Base-by-base conservation (phyloP, 2,329 filamentous ascomycete genomes). In the Arthrobotrys pseudoclavata region DNA sequence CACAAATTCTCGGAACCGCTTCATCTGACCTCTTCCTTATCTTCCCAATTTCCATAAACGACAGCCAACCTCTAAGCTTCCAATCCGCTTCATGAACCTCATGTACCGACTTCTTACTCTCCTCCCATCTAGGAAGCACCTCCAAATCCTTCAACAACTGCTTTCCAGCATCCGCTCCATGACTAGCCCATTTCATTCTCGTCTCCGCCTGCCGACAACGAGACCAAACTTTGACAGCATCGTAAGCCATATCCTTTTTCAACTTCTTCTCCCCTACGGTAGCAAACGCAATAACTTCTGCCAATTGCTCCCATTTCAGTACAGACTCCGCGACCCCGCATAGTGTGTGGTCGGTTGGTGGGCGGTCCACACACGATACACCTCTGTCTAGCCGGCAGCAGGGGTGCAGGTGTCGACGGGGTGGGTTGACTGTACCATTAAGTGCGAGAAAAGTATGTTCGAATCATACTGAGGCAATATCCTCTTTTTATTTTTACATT, bases 361-460 rank as follows among this genome's bases (percentile, higher is more conserved):
- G 31, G 31, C 12, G 31, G 31, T 34, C 31, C 31, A 34, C 31
- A 9, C 31, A 34, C 31, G 31, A 9, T 34, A 10, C 31, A 9
- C 31, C 24, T 47, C 26, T 24, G 40, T 20, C 26, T 70, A 34
- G 55, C 29, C 55, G 24, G 18, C n/a, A 29, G 42, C n/a, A 52
- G 13, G 48, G 22, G 22, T 29, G 22, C 29, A 24, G 40, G 40
- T 29, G 40, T 34, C 47, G 62, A 52, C 15, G 29, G 47, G 13
- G 18, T 22, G n/a, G 12, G 26, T 15, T 40, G 12, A 18, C 29
- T 15, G 48, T 40, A 45, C 31, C 37, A 15, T 22, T 37, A 18
- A 10, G n/a, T 34, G 69, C n/a, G 31, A 45, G 69, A 74, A 52
- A 68, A 42, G 69, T 74, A 74, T 67, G 69, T 74, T 74, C 69